phyloP scores from a whole-genome alignment of 2,329 filamentous ascomycete genomes.

The Aspergillus hortae region DNA sequence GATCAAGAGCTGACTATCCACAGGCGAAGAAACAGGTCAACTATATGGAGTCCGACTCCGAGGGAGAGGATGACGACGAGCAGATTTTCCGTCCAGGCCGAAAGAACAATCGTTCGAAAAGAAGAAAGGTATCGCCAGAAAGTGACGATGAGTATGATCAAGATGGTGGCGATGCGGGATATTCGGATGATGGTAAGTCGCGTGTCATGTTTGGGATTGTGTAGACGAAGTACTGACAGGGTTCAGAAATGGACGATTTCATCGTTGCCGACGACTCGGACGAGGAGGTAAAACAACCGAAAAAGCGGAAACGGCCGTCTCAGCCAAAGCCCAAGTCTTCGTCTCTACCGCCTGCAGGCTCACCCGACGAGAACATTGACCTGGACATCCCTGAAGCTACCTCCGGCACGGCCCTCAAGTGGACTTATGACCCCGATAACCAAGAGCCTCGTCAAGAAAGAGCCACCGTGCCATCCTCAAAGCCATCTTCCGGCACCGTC shows the following conservation, averaged over 20 bases:
- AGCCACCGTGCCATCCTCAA: constrained; percentile 33
- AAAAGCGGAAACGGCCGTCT: constrained; percentile 67
- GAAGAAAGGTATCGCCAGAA: constrained; percentile 61
- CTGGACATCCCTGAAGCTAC: constrained; percentile 53
- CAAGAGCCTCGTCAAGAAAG: constrained; percentile 50
- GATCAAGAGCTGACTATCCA: neutral
- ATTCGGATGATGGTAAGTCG: constrained; percentile 48
- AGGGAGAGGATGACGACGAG: constrained; percentile 66
- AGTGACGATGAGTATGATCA: constrained; percentile 67
- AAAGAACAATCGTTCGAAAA: constrained; percentile 50
- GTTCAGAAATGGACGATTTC: constrained; percentile 77
- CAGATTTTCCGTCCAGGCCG: constrained; percentile 62
- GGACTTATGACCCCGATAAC: constrained; percentile 68
- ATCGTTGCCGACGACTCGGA: constrained; percentile 85
- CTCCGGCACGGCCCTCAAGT: constrained; percentile 74
- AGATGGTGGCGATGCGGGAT: constrained; percentile 48
- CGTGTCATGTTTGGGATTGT: neutral
- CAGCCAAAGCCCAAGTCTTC: constrained; percentile 36
- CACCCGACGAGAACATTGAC: constrained; percentile 53
- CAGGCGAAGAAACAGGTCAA: constrained; percentile 61
- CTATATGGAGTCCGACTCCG: constrained; percentile 82
- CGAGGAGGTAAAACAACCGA: constrained; percentile 57
- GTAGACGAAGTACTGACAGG: constrained; percentile 2
- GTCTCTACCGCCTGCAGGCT: constrained; percentile 47
- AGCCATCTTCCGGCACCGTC: constrained; percentile 32